Evolutionary conservation across 1,284 basidiomycete species (phyloP).

Genomic region (Melampsora americana): DNA sequence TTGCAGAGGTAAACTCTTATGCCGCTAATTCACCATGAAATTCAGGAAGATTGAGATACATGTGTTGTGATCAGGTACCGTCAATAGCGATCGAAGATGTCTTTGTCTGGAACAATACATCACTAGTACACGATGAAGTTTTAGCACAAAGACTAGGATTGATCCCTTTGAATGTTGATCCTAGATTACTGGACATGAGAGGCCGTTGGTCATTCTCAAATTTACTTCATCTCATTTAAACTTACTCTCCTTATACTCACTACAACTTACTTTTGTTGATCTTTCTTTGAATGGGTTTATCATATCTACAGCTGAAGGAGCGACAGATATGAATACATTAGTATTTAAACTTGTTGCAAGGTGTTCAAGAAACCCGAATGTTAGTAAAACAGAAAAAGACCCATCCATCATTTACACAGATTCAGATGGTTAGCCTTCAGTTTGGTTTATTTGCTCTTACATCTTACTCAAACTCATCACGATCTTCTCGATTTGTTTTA

Average conservation of each 20-base stretch:
- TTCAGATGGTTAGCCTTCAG: conserved; percentile 58
- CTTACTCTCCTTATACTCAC: background rate
- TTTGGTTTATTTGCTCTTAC: background rate
- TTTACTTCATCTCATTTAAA: background rate
- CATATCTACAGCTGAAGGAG: conserved; percentile 58
- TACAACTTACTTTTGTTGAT: background rate
- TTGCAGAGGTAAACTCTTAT: conserved; percentile 70
- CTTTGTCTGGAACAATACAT: conserved; percentile 93
- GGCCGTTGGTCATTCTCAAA: conserved; percentile 49
- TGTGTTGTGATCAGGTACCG: conserved; percentile 64
- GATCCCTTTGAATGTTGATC: conserved; percentile 83
- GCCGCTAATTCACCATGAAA: conserved; percentile 40
- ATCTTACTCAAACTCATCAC: background rate
- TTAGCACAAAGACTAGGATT: conserved; percentile 85
- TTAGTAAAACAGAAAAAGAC: conserved; percentile 63
- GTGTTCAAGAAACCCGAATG: conserved; percentile 64
- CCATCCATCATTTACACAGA: conserved; percentile 68
- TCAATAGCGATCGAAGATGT: conserved; percentile 89
- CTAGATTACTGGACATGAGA: conserved; percentile 60
- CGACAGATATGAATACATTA: conserved; percentile 86
- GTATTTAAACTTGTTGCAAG: conserved; percentile 75
- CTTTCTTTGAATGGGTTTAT: background rate
- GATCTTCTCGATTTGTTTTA: background rate
- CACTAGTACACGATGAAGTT: conserved; percentile 90
- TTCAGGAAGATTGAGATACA: background rate